Conservation (phyloP, 768 basidiomycete species). For the Melanogaster broomeanus region DNA sequence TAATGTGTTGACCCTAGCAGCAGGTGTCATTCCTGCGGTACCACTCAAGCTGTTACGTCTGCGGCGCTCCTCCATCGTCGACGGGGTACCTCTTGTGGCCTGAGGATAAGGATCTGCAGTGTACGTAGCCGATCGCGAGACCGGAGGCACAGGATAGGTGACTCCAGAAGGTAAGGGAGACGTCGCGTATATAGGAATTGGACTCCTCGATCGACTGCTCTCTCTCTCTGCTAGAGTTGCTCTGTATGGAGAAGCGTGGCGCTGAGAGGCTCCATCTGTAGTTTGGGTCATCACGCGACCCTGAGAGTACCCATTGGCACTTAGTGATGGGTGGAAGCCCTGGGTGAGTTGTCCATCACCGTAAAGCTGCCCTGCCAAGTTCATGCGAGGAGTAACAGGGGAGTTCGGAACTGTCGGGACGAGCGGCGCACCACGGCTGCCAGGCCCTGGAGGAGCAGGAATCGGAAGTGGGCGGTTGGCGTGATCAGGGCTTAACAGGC, state of each 20-base stretch:
- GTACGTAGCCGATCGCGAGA: constrained; percentile 24
- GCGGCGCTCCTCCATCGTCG: constrained; percentile 27
- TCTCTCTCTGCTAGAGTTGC: constrained; percentile 22
- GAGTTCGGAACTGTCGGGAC: constrained; percentile 17
- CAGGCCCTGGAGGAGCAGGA: constrained; percentile 12
- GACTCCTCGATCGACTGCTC: constrained; percentile 17
- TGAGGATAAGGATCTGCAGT: constrained; percentile 1
- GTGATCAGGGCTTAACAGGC: constrained; percentile 33
- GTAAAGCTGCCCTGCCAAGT: constrained; percentile 19
- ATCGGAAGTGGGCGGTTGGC: constrained; percentile 30
- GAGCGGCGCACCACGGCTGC: constrained; percentile 13
- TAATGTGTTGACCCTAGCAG: constrained; percentile 10
- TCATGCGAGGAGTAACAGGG: constrained; percentile 3
- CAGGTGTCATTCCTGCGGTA: constrained; percentile 29
- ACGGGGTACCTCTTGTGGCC: constrained; percentile 10
- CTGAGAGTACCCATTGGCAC: constrained; percentile 6
- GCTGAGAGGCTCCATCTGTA: constrained; percentile 10
- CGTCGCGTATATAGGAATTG: constrained; percentile 24
- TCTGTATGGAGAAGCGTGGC: constrained; percentile 8
- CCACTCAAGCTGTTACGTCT: constrained; percentile 22
- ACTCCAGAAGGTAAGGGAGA: constrained; percentile 27
- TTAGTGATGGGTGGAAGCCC: constrained; percentile 11
- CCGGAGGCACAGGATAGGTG: constrained; percentile 29
- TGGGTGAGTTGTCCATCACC: constrained; percentile 12
- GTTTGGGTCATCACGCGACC: constrained; percentile 25